Evolutionary conservation across 2,329 filamentous ascomycete genomes (phyloP), one percentile per base, ranked within the genome.

Genomic region (Hypocrella siamensis): DNA sequence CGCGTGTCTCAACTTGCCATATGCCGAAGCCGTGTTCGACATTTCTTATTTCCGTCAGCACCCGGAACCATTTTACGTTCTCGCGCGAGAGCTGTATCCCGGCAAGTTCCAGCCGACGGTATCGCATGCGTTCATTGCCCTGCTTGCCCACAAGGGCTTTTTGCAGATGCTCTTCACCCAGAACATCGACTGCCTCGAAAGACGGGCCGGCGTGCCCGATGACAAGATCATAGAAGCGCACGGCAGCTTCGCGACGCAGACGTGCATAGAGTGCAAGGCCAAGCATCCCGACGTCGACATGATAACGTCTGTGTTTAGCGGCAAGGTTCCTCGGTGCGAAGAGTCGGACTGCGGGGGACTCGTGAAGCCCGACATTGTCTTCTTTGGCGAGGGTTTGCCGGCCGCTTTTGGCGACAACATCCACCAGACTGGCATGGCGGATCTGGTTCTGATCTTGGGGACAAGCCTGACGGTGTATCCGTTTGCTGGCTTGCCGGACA

Each of bases 111-210:
- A 77, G 33, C 90, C 90, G 1, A 98, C 90, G 2, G 64, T 96
- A 33, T 80, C 85, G 2, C 90, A 98, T 56, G 78, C 73, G 22
- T 98, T 98, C 55, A 76, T 98, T 45, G 67, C 74, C 11, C 63
- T 98, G 17, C 72, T 96, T 12, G 70, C 86, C 35, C 63, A 75
- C 37, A 93, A 92, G 56, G 74, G 72, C 4, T 61, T 88, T 26
- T 61, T 98, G 17, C 61, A 79, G 41, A 90, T 85, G 62, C 70
- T 90, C 32, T 98, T 96, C 54, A 94, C 90, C 0, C 90, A 98
- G 50, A 98, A 98, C 48, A 96, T 98, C 42, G 90, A 98, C 58
- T 93, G 85, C 46, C 67, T 98, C 10, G 90, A 98, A 57, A 73
- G 86, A 16, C 67, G 72, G 42, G 90, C 88, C 10, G 90, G 90